Conservation (phyloP, 768 basidiomycete species). For the Xerocomus potaroensis region DNA sequence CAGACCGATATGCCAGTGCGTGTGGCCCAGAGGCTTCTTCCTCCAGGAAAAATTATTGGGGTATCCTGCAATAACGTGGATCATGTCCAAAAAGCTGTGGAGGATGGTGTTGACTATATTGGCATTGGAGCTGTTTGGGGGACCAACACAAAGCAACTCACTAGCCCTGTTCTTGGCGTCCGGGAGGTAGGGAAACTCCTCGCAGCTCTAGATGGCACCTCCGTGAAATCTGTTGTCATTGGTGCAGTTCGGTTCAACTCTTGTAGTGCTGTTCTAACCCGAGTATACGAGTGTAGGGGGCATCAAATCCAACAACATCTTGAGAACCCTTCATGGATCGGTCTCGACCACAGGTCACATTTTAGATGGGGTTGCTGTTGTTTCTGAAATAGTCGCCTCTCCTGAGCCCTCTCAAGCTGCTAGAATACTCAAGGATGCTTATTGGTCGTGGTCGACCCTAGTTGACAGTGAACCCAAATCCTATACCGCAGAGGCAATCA, state of each 20-base stretch:
- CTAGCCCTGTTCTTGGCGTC: constrained; percentile 62
- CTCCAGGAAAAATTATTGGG: constrained; percentile 68
- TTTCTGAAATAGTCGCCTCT: constrained; percentile 81
- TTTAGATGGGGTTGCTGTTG: constrained; percentile 82
- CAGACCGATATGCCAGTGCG: constrained; percentile 79
- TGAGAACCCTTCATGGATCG: constrained; percentile 70
- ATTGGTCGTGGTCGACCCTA: constrained; percentile 28
- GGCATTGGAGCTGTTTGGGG: constrained; percentile 84
- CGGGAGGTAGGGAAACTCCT: constrained; percentile 68
- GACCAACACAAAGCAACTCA: constrained; percentile 75
- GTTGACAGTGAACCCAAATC: background rate
- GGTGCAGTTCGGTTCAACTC: constrained; percentile 43
- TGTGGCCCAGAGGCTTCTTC: constrained; percentile 64
- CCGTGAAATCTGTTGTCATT: constrained; percentile 76
- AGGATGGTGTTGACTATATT: constrained; percentile 74
- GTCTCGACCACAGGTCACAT: constrained; percentile 52
- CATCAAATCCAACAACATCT: constrained; percentile 73
- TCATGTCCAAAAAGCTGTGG: constrained; percentile 59
- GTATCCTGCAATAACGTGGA: constrained; percentile 68
- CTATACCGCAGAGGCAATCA: constrained; percentile 35
- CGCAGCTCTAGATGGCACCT: constrained; percentile 55
- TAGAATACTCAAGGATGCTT: constrained; percentile 37
- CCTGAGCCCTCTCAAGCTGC: constrained; percentile 51
- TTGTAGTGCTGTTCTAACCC: background rate
- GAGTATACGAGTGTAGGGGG: constrained; percentile 56